These are phyloP conservation scores for Phytophthora citrophthora DNA, from an alignment of 352 stramenopile genomes.

Conservation along the genomic window DNA sequence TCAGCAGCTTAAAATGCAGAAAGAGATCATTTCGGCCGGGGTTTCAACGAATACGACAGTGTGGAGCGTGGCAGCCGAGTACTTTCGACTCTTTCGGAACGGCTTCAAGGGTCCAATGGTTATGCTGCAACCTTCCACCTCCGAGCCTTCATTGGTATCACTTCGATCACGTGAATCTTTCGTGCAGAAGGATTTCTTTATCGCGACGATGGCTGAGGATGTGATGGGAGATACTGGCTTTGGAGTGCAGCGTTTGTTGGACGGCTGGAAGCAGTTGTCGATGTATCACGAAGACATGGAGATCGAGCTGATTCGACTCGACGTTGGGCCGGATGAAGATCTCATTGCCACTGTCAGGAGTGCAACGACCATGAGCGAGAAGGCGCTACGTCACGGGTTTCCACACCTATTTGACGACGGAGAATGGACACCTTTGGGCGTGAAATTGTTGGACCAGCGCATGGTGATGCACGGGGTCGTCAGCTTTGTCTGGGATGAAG, in stretches of 20 bases:
- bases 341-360: conserved; percentile 7
- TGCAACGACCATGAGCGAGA: conserved; percentile 13
- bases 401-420: conserved; percentile 2
- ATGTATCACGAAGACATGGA: conserved; percentile 9
- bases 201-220: conserved; percentile 15
- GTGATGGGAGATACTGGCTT: conserved; percentile 2
- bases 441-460: conserved; percentile 2
- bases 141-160: neutral
- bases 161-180: conserved; percentile 8
- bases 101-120: conserved; percentile 4
- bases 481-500: conserved; percentile 2
- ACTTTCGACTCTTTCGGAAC: conserved; percentile 24
- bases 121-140: neutral
- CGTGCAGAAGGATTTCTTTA: conserved; percentile 13
- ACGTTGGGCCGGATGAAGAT: neutral
- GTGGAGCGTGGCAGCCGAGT: conserved; percentile 15
- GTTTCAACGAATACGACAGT: conserved; percentile 12
- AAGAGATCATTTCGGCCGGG: conserved; percentile 2
- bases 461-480: neutral
- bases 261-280: conserved; percentile 9
- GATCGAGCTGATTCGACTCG: conserved; percentile 14
- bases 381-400: neutral
- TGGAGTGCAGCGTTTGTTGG: conserved; percentile 11
- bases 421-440: neutral
- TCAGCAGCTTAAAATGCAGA: conserved; percentile 11